Evolutionary conservation across 208 protist species (phyloP), one percentile per base, ranked within the genome.

Genomic region (Novymonas esmeraldas): DNA sequence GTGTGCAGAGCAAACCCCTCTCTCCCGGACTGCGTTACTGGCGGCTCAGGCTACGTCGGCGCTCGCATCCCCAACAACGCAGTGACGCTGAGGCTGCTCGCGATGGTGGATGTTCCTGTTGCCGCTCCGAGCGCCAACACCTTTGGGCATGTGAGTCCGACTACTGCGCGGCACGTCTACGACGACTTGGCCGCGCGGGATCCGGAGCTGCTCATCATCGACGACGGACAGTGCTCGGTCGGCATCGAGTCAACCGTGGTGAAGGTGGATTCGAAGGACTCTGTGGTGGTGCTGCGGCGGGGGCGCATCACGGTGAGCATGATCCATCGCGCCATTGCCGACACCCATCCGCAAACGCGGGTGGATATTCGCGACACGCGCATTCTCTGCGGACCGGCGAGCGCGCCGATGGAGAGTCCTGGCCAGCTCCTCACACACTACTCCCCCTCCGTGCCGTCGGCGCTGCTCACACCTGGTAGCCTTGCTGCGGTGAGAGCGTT

Each of bases 241-340:
- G 96, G 96, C 13, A 96, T 98, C 58, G 96, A 98, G 78, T 97
- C 93, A 0, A 98, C 94, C 9, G 95, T 98, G 26, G 70, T 96
- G 6, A 95, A 95, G 68, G 67, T 94, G 11, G 75, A 77, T 57
- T 78, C 69, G 69, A 76, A 72, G 16, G 71, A 82, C 28, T 64
- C 29, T 24, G 66, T 92, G 45, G 81, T 96, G 51, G 76, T 97
- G 48, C 79, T 97, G 55, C 89, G 94, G 22, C 77, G 89, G 33
- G 94, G 94, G 2, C 63, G 84, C 16, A 82, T 94, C 26, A 84
- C 86, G 6, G 76, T 94, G 24, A 85, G 70, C 34, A 87, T 87
- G 57, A 70, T 97, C 14, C 82, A 88, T 62, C 51, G 49, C 22
- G 84, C 80, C 20, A 65, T 95, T 45, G 69, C 64, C 2, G 59